Conservation (phyloP, 1,284 basidiomycete genomes). For the Nidula niveotomentosa region DNA sequence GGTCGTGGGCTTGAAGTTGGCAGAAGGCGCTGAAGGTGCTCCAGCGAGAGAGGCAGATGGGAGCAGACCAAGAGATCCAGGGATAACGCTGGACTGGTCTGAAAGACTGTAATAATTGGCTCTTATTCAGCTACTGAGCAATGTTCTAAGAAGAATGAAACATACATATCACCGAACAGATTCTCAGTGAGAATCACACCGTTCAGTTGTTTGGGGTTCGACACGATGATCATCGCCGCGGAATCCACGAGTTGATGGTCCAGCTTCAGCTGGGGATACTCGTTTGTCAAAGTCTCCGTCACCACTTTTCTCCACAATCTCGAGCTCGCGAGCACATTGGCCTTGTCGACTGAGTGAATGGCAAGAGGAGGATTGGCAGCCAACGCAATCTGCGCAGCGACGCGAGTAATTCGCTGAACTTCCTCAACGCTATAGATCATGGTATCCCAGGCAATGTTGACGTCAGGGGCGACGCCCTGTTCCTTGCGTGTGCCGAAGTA, state of each 20-base stretch:
- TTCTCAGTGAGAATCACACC: constrained; percentile 96
- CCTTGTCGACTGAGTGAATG: constrained; percentile 97
- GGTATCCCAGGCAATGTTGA: constrained; percentile 82
- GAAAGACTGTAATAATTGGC: constrained; percentile 68
- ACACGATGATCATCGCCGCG: constrained; percentile 95
- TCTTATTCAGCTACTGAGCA: not conserved
- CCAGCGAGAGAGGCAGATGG: constrained; percentile 96
- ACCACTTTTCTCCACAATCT: constrained; percentile 95
- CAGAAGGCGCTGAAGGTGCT: constrained; percentile 76
- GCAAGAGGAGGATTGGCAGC: constrained; percentile 82
- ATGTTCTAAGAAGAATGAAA: constrained; percentile 7
- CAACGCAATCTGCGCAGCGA: constrained; percentile 92
- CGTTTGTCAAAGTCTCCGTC: constrained; percentile 76
- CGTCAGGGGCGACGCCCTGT: constrained; percentile 62
- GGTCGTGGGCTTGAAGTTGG: constrained; percentile 70
- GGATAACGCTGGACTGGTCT: constrained; percentile 96
- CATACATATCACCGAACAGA: constrained; percentile 95
- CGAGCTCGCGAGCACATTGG: constrained; percentile 96
- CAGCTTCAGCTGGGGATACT: constrained; percentile 85
- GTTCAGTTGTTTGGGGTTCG: constrained; percentile 92
- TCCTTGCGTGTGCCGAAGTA: constrained; percentile 97
- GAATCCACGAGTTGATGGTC: constrained; percentile 96
- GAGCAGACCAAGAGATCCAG: constrained; percentile 93
- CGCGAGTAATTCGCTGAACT: constrained; percentile 93
- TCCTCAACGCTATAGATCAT: constrained; percentile 93